phyloP scores from a whole-genome alignment of 176 grass and related monocot species.

The Tillandsia fasciculata region DNA sequence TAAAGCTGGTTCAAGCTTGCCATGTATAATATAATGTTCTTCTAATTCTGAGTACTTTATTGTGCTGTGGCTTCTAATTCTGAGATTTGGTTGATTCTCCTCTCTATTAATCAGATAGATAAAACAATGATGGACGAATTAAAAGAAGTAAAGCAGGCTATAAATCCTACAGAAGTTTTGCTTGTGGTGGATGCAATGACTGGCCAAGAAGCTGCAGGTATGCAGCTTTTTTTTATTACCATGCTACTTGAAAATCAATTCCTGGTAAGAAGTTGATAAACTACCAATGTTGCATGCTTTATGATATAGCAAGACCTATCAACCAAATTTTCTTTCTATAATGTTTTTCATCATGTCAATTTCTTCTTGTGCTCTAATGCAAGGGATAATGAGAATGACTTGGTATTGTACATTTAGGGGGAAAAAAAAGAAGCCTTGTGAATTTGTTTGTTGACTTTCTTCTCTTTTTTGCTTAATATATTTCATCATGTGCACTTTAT shows the following conservation, averaged over 20 bases:
- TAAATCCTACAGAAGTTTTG: slow-evolving; percentile 90
- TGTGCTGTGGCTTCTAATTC: background rate
- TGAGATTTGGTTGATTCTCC: slow-evolving; percentile 7
- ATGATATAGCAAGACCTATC: too few species aligned
- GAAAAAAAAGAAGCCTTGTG: too few species aligned
- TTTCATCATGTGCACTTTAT: slow-evolving; percentile 10
- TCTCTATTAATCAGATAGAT: slow-evolving; percentile 53
- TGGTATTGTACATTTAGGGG: too few species aligned
- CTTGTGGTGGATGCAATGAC: slow-evolving; percentile 99
- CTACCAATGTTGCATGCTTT: background rate
- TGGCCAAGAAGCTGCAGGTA: slow-evolving; percentile 98
- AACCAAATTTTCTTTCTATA: too few species aligned
- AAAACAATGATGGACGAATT: slow-evolving; percentile 96
- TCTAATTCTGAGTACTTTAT: background rate
- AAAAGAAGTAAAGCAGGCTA: slow-evolving; percentile 80
- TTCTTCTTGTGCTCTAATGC: too few species aligned
- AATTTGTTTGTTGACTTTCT: background rate
- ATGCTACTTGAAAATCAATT: background rate
- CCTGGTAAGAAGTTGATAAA: background rate
- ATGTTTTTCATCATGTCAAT: too few species aligned
- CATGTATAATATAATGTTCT: background rate
- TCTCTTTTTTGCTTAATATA: slow-evolving; percentile 9
- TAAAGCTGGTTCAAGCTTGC: background rate
- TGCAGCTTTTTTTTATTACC: background rate
- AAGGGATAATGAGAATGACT: too few species aligned